These are phyloP conservation scores for Dichotomopilus funicola DNA, from an alignment of 2,329 filamentous ascomycete genomes.

Conservation along the genomic window DNA sequence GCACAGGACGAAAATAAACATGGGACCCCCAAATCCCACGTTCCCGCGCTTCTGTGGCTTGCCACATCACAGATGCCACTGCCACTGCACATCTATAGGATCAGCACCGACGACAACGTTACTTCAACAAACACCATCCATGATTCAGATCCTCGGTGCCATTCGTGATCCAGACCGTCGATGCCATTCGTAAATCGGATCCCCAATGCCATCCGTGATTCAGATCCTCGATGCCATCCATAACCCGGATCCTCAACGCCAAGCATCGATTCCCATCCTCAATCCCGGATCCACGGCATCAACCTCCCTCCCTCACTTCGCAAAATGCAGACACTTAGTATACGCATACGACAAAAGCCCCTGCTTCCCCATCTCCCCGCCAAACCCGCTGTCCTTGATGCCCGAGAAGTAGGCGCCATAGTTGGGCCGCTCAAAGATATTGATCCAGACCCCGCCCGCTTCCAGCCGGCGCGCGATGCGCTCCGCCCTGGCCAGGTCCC, in stretches of 20 bases:
- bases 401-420: conserved; percentile 28
- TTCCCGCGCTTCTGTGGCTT: too few relatives aligned
- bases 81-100: too few relatives aligned
- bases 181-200: too few relatives aligned
- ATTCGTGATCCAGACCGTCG: too few relatives aligned
- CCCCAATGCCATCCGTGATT: too few relatives aligned
- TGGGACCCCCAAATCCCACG: too few relatives aligned
- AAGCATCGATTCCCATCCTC: neutral
- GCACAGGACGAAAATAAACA: too few relatives aligned
- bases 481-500: conserved; percentile 44
- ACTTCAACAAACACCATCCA: too few relatives aligned
- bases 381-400: conserved; percentile 31
- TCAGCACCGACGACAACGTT: too few relatives aligned
- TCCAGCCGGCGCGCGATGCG: conserved; percentile 48
- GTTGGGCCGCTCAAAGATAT: conserved; percentile 33
- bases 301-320: conserved; percentile 17
- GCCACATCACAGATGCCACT: too few relatives aligned
- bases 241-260: neutral
- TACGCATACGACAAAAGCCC: conserved; percentile 30
- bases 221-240: too few relatives aligned
- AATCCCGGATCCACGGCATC: neutral
- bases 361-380: conserved; percentile 32
- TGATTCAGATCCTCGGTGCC: too few relatives aligned
- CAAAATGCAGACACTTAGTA: conserved; percentile 29
- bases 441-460: conserved; percentile 56